These are phyloP conservation scores for Citropsis articulata DNA, from an alignment of 345 rosid species.

Conservation along the genomic window DNA sequence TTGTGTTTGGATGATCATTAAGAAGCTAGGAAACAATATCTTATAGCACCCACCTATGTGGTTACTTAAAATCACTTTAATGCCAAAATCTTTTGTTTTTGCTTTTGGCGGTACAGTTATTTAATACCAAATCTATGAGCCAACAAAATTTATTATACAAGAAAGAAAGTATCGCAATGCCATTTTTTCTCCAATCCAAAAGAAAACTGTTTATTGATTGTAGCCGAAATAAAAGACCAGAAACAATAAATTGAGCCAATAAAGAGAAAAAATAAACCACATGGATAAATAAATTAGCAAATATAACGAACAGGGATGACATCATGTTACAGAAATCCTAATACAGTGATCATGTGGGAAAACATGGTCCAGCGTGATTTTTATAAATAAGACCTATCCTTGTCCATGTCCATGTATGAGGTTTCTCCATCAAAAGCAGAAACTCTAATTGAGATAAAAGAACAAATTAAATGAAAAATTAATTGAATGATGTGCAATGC, in stretches of 20 bases:
- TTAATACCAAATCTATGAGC: constrained; percentile 17
- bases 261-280: not conserved
- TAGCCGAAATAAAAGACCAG: not conserved
- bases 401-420: not conserved
- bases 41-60: not conserved
- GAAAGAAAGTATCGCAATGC: not conserved
- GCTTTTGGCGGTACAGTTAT: not conserved
- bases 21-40: not conserved
- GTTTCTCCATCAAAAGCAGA: not conserved
- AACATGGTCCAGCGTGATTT: not conserved
- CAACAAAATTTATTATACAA: constrained; percentile 6
- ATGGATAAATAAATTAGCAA: not conserved
- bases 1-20: not conserved
- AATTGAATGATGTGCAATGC: constrained; percentile 13
- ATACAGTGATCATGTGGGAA: not conserved
- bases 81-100: not conserved
- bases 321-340: not conserved
- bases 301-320: not conserved
- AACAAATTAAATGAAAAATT: constrained; percentile 2
- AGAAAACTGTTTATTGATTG: not conserved
- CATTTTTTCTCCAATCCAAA: not conserved
- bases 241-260: not conserved
- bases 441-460: not conserved
- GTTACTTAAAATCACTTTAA: not conserved
- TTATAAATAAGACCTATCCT: not conserved